Evolutionary conservation across 371 early-diverging fungal genomes (phyloP).

Genomic region (Catenaria anguillulae): DNA sequence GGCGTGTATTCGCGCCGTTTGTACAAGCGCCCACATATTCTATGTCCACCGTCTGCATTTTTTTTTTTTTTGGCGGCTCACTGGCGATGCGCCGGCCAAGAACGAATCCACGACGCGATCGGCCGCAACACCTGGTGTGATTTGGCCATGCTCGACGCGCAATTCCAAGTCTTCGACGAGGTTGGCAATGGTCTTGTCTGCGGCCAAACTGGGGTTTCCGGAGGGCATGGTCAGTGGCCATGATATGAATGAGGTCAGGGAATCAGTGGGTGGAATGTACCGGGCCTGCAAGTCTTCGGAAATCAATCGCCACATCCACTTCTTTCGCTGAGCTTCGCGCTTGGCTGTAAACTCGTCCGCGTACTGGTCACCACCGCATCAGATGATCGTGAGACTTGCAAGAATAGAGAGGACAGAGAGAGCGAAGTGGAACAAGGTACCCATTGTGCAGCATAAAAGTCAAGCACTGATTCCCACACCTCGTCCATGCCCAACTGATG

Average conservation of each 20-base stretch:
- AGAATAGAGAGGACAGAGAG: background rate
- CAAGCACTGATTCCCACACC: slow-evolving; percentile 46
- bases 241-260: no score
- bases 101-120: slow-evolving; percentile 30
- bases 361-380: slow-evolving; percentile 12
- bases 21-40: no score
- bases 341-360: slow-evolving; percentile 28
- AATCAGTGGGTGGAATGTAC: slow-evolving; percentile 9
- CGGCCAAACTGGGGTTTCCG: background rate
- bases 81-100: no score
- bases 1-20: no score
- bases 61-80: no score
- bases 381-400: slow-evolving; percentile 3
- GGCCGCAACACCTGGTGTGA: slow-evolving; percentile 38
- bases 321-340: slow-evolving; percentile 40
- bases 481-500: slow-evolving; percentile 40
- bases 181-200: slow-evolving; percentile 11
- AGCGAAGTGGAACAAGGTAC: background rate
- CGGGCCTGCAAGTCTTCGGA: slow-evolving; percentile 34
- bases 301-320: slow-evolving; percentile 64
- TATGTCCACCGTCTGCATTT: no score
- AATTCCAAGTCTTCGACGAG: slow-evolving; percentile 25
- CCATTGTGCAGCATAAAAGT: slow-evolving; percentile 31
- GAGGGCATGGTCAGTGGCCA: no score
- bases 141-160: slow-evolving; percentile 27